Percentiles rank a stretch among this genome's conserved stretches.
Evolutionary conservation across 371 early-diverging fungal species (phyloP).

Genomic region (Actinomortierella wolfii): DNA sequence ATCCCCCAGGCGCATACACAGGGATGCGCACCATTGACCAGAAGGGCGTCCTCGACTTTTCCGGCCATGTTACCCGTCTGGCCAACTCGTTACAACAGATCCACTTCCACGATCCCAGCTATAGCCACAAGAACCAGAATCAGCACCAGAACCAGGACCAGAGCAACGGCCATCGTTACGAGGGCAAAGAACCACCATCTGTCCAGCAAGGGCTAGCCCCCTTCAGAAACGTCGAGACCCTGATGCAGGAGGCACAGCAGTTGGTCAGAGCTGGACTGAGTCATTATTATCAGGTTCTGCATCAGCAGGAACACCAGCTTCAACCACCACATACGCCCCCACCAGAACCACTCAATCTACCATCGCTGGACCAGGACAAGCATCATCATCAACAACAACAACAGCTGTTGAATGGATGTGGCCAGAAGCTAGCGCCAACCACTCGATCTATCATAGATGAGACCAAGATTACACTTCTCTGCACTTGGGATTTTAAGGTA

Average conservation of each 20-base stretch:
- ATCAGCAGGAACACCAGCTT: conserved; percentile 19
- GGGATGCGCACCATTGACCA: conserved; percentile 36
- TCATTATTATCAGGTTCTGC: conserved; percentile 47
- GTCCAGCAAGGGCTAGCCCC: conserved; percentile 30
- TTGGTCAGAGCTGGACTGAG: conserved; percentile 51
- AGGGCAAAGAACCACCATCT: conserved; percentile 21
- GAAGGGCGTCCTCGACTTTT: conserved; percentile 46
- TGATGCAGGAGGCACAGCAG: conserved; percentile 49
- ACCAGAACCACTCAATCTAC: conserved; percentile 50
- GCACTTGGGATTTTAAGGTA: conserved; percentile 33
- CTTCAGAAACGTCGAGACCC: conserved; percentile 34
- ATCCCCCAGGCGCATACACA: conserved; percentile 37
- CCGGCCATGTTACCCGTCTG: conserved; percentile 55
- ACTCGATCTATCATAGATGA: conserved; percentile 10
- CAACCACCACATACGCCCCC: conserved; percentile 49
- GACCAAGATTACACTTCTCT: conserved; percentile 39
- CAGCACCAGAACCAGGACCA: background rate
- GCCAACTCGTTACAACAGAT: conserved; percentile 52
- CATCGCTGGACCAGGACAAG: conserved; percentile 30
- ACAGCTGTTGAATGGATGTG: background rate
- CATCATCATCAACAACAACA: background rate
- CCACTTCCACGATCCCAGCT: conserved; percentile 17
- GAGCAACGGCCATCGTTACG: conserved; percentile 10
- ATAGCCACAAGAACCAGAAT: conserved; percentile 1
- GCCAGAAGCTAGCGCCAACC: background rate